Evolutionary conservation across 345 rosid genomes (phyloP), one percentile per base, ranked within the genome.

Genomic region (Streptanthus diversifolius): DNA sequence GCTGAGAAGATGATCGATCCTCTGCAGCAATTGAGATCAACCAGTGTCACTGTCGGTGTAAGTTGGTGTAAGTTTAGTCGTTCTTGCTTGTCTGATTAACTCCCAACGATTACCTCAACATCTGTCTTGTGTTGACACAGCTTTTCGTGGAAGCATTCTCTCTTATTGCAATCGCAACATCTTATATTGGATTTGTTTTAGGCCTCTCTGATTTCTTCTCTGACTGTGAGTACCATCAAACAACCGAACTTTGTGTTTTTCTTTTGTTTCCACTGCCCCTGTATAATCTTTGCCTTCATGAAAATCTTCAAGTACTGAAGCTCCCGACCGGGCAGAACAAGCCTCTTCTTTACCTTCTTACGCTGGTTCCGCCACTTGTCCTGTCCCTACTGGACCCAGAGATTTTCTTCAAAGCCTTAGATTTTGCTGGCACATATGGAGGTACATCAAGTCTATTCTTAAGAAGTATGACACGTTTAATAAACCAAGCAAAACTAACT

Each of bases 381-480:
- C 85, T 93, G 48, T 78, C 98, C 35, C 61, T 87, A 70, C 85
- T 93, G 14, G 90, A 89, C 76, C 98, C 98, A 3, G 96, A 89
- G 81, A 90, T 93, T 72, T 93, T 93, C 77, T 90, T 90, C 85
- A 89, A 87, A 73, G 97, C 98, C 47, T 79, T 93, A 84, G 97
- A 90, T 76, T 89, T 93, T 77, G 93, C 98, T 6, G 98, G 98
- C 57, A 87, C 97, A 17, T 90, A 90, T 70, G 98, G 97, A 89
- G 98, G 97, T 90, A 82, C 25, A 43, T 47, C 21, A 13, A 56
- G 70, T 25, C 47, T 49, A 29, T 60, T 56, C 73, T 47, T 63
- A 19, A 36, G 36, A 63, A 24, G 7, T 30, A 5, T 5, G 32
- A 29, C 35, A 15, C 41, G 39, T 54, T 3, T 14, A 51, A 25